Conservation (phyloP, 177 flowering plant genomes). For the Vitis hybrid region DNA sequence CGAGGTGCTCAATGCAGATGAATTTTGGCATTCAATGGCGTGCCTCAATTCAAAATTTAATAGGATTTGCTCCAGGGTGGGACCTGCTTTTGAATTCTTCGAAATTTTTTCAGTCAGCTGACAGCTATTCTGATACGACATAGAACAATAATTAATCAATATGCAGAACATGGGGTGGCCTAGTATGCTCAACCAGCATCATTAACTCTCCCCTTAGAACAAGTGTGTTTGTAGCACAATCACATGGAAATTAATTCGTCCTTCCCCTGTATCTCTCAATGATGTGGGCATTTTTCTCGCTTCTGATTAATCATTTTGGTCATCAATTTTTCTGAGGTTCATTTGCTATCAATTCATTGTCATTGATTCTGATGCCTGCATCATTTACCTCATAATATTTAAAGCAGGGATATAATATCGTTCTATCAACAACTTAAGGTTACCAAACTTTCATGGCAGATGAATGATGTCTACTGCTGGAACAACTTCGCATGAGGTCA, state of each 20-base stretch:
- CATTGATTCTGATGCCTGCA: too few species aligned
- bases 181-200: neutral
- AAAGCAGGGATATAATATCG: too few species aligned
- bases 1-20: neutral
- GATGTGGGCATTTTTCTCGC: neutral
- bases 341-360: too few species aligned
- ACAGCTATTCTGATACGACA: neutral
- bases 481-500: too few species aligned
- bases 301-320: too few species aligned
- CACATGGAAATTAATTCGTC: neutral
- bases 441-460: too few species aligned
- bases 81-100: neutral
- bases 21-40: neutral
- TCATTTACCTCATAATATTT: too few species aligned
- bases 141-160: neutral
- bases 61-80: neutral
- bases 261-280: neutral
- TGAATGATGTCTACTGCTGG: too few species aligned
- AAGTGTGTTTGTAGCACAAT: neutral
- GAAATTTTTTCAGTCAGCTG: neutral
- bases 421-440: too few species aligned
- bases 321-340: too few species aligned
- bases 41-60: neutral
- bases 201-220: neutral
- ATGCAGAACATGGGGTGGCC: neutral